Evolutionary conservation across 352 stramenopile genomes (phyloP).

Genomic region (Hyaloperonospora brassicae): DNA sequence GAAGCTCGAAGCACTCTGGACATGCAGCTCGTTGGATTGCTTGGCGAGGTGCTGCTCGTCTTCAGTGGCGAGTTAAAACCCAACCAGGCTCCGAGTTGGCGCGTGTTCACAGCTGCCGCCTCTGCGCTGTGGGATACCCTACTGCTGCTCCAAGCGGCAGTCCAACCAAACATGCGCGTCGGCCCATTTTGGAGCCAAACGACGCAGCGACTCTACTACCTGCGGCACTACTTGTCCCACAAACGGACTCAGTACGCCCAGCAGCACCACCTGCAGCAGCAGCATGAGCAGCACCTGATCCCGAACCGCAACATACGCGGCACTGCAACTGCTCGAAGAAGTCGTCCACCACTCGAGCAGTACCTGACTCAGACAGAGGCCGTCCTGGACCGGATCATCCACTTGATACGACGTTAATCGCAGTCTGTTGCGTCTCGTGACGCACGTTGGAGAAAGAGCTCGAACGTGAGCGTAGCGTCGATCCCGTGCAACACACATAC

Average conservation of each 20-base stretch:
- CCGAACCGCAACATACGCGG: no score
- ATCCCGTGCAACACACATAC: no score
- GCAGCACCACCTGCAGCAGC: not conserved
- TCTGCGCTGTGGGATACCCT: not conserved
- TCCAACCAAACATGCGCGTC: not conserved
- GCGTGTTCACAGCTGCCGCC: not conserved
- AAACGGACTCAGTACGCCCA: not conserved
- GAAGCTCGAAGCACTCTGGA: not conserved
- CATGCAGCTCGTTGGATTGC: not conserved
- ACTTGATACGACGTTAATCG: not conserved
- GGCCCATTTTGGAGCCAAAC: not conserved
- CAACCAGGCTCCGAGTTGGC: conserved; percentile 1
- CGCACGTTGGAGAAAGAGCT: no score
- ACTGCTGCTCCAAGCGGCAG: not conserved
- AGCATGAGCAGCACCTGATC: not conserved
- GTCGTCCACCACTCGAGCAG: not conserved
- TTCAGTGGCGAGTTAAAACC: conserved; percentile 1
- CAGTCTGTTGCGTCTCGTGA: no score
- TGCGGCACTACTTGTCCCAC: not conserved
- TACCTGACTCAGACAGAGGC: conserved; percentile 5
- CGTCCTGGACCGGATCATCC: not conserved
- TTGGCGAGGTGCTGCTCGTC: conserved; percentile 2
- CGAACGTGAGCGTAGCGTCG: no score
- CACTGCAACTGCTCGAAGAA: not conserved
- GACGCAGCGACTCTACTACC: not conserved